Evolutionary conservation across 2,329 filamentous ascomycete species (phyloP), one percentile per base, ranked within the genome.

Genomic region (Pseudonectria foliicola): DNA sequence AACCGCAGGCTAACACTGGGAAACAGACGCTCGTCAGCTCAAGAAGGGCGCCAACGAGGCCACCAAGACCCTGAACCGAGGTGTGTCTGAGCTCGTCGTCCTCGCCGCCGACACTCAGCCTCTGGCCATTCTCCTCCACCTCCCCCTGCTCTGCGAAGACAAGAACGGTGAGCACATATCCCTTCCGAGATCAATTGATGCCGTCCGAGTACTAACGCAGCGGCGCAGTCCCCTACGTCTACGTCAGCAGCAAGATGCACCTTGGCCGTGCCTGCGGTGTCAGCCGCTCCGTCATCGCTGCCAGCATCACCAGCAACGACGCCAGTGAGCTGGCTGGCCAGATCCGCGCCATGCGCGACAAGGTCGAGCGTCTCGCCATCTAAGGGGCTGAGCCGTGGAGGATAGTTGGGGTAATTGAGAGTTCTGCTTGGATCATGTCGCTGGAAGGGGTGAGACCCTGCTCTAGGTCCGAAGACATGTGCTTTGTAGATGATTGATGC

Each of bases 341-440:
- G 73, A 95, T 96, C 64, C 77, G 84, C 53, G 74, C 80, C 47
- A 73, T 95, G 57, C 93, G 90, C 73, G 85, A 93, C 67, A 93
- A 95, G 79, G 85, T 96, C 37, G 90, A 96, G 75, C 78, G 89
- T 54, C 75, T 95, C 50, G 88, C 90, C 71, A 95, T 95, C 68
- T 95, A 82, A 77, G 50, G 42, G 46, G n/a, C 48, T 47, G 43
- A 34, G 34, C 16, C 15, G 10, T 26, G 16, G 36, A 13, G 25
- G 27, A 31, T 16, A 7, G 16, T 37, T n/a, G 37, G 45, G 40
- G 40, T 38, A 48, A 44, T 38, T 33, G 10, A 30, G 25, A 32
- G 33, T 33, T 13, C 31, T 41, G 29, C 28, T 26, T 31, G 21
- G 27, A 25, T 31, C 18, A 25, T 16, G 24, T 31, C 35, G 29